Evolutionary conservation across 805 yeast species (phyloP).

Genomic region (Peterozyma xylosa): DNA sequence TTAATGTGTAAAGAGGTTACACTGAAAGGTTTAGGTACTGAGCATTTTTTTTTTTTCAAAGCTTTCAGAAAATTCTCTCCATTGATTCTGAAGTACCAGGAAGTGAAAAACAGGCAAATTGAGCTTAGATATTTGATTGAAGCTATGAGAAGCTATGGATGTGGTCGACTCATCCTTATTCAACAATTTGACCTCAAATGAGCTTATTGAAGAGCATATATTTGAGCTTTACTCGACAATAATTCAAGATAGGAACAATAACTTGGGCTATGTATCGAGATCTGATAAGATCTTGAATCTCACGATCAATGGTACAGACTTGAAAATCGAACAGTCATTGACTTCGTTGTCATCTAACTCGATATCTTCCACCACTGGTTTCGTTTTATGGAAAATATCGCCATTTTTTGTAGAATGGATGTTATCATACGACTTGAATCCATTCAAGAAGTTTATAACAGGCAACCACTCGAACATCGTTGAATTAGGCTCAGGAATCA

Average conservation of each 20-base stretch:
- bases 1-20: too few relatives aligned
- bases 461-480: conserved; percentile 24
- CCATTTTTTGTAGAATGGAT: conserved; percentile 48
- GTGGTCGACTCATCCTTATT: not conserved
- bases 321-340: conserved; percentile 24
- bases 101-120: too few relatives aligned
- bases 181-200: conserved; percentile 1
- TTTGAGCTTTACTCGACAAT: conserved; percentile 17
- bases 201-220: conserved; percentile 18
- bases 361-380: conserved; percentile 49
- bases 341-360: conserved; percentile 23
- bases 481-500: conserved; percentile 59
- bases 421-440: conserved; percentile 19
- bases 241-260: conserved; percentile 10
- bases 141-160: too few relatives aligned
- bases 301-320: conserved; percentile 13
- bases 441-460: conserved; percentile 15
- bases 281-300: conserved; percentile 11
- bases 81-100: too few relatives aligned
- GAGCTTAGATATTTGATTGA: too few relatives aligned
- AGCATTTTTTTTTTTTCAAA: too few relatives aligned
- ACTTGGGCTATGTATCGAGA: conserved; percentile 19
- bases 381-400: conserved; percentile 52
- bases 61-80: too few relatives aligned
- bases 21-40: not conserved